These are phyloP conservation scores for Hanseniaspora uvarum DNA, from an alignment of 1,139 yeast species.

Conservation along the genomic window DNA sequence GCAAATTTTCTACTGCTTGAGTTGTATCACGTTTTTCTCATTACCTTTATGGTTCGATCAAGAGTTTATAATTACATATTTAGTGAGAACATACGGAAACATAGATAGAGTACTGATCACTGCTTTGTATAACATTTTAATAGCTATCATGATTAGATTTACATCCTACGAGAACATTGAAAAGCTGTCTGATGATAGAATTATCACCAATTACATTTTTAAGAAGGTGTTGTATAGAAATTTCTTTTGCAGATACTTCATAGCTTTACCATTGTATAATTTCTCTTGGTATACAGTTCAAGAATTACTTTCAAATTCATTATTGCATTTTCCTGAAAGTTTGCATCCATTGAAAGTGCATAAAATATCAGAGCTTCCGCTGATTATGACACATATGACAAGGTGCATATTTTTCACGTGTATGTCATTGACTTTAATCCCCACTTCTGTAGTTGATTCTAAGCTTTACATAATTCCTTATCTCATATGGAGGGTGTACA, in stretches of 20 bases:
- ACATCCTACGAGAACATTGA: conserved; percentile 82
- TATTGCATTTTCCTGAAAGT: conserved; percentile 29
- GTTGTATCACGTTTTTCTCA: conserved; percentile 54
- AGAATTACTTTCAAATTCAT: conserved; percentile 32
- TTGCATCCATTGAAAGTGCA: conserved; percentile 32
- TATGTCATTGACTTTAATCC: conserved; percentile 53
- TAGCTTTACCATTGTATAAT: conserved; percentile 61
- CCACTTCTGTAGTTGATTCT: conserved; percentile 89
- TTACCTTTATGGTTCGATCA: conserved; percentile 57
- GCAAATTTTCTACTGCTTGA: conserved; percentile 68
- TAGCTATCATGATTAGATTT: conserved; percentile 43
- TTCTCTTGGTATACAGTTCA: conserved; percentile 47
- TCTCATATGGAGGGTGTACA: conserved; percentile 57
- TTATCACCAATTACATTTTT: conserved; percentile 79
- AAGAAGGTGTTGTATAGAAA: conserved; percentile 46
- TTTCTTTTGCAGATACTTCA: conserved; percentile 28
- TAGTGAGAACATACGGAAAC: conserved; percentile 24
- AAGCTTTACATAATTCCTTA: conserved; percentile 81
- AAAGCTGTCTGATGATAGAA: conserved; percentile 86
- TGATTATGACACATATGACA: conserved; percentile 36
- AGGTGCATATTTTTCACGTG: conserved; percentile 45
- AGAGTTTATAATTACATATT: conserved; percentile 34
- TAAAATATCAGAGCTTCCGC: conserved; percentile 30
- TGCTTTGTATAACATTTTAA: conserved; percentile 31
- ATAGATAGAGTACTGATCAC: conserved; percentile 22